phyloP scores from a whole-genome alignment of 495 filamentous ascomycete genomes.

The Pseudotulostoma volvatum region DNA sequence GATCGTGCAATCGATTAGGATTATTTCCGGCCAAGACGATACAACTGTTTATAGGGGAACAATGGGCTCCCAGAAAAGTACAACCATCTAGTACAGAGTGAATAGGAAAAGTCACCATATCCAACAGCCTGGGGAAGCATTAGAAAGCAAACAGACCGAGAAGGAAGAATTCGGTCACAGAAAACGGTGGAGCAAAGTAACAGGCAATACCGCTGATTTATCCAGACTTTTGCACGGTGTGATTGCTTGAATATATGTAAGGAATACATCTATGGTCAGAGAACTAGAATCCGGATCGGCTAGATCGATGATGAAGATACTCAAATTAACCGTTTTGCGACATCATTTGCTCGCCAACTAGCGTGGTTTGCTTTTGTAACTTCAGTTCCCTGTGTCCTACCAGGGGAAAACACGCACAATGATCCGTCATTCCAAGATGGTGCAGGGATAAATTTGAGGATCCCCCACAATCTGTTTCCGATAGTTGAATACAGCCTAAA shows the following conservation, averaged over 20 bases:
- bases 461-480: neutral
- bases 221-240: neutral
- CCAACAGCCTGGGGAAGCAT: conserved; percentile 3
- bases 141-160: too few relatives aligned
- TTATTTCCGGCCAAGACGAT: too few relatives aligned
- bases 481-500: neutral
- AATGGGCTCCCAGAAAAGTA: too few relatives aligned
- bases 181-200: conserved; percentile 1
- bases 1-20: too few relatives aligned
- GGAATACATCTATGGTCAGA: neutral
- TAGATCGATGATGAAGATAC: neutral
- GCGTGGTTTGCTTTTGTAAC: conserved; percentile 1
- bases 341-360: neutral
- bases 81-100: conserved; percentile 18
- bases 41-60: too few relatives aligned
- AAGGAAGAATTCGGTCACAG: too few relatives aligned
- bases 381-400: conserved; percentile 3
- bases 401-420: conserved; percentile 2
- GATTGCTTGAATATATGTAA: neutral
- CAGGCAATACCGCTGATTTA: neutral
- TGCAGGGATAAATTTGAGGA: neutral
- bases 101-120: conserved; percentile 8
- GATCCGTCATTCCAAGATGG: neutral
- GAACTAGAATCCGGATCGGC: neutral
- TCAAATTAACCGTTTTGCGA: neutral